Evolutionary conservation across 306 rosid genomes (phyloP).

Genomic region (Malus asiatica): DNA sequence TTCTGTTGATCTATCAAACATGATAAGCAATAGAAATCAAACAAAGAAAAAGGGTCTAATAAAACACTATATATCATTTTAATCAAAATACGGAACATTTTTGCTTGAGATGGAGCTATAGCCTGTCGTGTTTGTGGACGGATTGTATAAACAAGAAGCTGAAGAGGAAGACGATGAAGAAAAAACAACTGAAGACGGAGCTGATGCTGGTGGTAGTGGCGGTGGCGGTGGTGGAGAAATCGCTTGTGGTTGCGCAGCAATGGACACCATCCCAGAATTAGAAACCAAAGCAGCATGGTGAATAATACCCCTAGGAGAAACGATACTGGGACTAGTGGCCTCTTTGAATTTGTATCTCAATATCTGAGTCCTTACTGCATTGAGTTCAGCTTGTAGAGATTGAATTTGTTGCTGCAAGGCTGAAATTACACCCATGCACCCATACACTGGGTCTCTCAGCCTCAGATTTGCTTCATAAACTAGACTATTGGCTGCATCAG

Average conservation of each 20-base stretch:
- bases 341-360: constrained; percentile 57
- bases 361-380: constrained; percentile 48
- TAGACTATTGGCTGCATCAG: constrained; percentile 78
- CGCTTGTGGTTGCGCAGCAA: constrained; percentile 30
- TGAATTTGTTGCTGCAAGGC: constrained; percentile 74
- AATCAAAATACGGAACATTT: constrained; percentile 58
- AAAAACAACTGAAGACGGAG: constrained; percentile 37
- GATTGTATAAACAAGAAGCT: constrained; percentile 50
- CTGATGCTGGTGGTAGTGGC: constrained; percentile 9
- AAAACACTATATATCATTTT: neutral
- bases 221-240: constrained; percentile 31
- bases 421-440: constrained; percentile 89
- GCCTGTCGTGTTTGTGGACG: constrained; percentile 47
- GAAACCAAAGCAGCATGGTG: constrained; percentile 28
- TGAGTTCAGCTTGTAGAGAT: constrained; percentile 51
- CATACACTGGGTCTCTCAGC: constrained; percentile 82
- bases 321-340: constrained; percentile 22
- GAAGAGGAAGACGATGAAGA: constrained; percentile 55
- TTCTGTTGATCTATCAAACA: neutral
- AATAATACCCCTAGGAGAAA: constrained; percentile 37
- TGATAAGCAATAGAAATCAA: neutral
- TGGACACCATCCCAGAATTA: constrained; percentile 24
- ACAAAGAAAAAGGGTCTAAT: constrained; percentile 11
- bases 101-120: constrained; percentile 63
- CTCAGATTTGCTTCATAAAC: constrained; percentile 85